phyloP scores from a whole-genome alignment of 1,139 yeast genomes.

The Taiozyma onychis region DNA sequence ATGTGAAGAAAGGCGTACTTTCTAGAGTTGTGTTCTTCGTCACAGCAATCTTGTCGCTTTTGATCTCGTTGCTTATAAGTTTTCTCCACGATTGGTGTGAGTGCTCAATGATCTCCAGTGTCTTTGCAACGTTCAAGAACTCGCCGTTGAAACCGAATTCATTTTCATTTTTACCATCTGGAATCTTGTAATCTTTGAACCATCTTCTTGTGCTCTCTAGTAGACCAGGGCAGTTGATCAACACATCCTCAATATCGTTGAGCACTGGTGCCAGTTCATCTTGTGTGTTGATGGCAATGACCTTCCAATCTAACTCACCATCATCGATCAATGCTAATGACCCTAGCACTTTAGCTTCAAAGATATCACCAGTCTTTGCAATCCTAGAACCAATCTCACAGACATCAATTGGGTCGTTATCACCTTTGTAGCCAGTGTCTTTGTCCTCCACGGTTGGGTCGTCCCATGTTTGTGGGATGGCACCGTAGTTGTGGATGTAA shows the following conservation, averaged over 20 bases:
- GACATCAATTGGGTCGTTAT: slow-evolving; percentile 94
- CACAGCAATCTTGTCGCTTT: slow-evolving; percentile 32
- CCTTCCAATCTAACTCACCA: slow-evolving; percentile 98
- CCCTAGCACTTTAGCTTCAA: slow-evolving; percentile 88
- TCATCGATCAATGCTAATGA: slow-evolving; percentile 93
- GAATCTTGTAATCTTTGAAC: slow-evolving; percentile 94
- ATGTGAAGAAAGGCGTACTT: slow-evolving; percentile 27
- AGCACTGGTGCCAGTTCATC: slow-evolving; percentile 78
- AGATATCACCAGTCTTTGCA: slow-evolving; percentile 54
- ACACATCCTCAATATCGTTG: slow-evolving; percentile 79
- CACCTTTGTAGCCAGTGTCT: slow-evolving; percentile 64
- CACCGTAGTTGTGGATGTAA: slow-evolving; percentile 94
- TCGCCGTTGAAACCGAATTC: slow-evolving; percentile 82
- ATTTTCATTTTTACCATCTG: slow-evolving; percentile 88
- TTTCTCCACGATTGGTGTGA: slow-evolving; percentile 77
- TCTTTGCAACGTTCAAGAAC: slow-evolving; percentile 64
- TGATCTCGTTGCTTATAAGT: slow-evolving; percentile 50
- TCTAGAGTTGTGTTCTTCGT: slow-evolving; percentile 34
- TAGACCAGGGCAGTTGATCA: slow-evolving; percentile 76
- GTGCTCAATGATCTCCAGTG: slow-evolving; percentile 65
- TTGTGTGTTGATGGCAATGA: slow-evolving; percentile 74
- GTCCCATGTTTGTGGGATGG: slow-evolving; percentile 99
- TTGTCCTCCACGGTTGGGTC: slow-evolving; percentile 44
- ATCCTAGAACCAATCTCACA: slow-evolving; percentile 82
- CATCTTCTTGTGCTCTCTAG: slow-evolving; percentile 81